phyloP scores from a whole-genome alignment of 306 rosid species.

The Boehmeria nivea region DNA sequence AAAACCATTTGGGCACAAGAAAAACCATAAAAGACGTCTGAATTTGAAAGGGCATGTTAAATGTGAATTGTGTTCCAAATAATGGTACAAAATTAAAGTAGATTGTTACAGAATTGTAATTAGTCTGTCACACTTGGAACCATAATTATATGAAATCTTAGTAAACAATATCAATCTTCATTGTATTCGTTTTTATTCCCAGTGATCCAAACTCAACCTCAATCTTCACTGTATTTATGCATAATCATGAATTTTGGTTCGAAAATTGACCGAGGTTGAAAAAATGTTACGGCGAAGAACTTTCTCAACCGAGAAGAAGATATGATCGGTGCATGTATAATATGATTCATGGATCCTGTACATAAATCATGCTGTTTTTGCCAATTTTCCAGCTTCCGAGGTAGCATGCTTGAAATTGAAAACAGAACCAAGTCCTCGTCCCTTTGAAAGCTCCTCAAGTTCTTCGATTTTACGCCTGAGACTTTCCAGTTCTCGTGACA shows the following conservation, averaged over 20 bases:
- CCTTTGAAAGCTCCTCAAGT: constrained; percentile 65
- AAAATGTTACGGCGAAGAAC: constrained; percentile 13
- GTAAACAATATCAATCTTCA: not conserved
- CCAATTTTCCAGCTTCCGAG: constrained; percentile 37
- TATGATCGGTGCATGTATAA: constrained; percentile 13
- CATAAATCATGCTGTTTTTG: constrained; percentile 52
- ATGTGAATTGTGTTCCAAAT: too few relatives aligned
- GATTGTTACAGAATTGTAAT: too few relatives aligned
- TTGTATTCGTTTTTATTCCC: constrained; percentile 6
- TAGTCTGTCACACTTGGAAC: too few relatives aligned
- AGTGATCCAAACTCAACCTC: constrained; percentile 3
- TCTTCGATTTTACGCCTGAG: constrained; percentile 58
- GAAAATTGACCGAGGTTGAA: constrained; percentile 18
- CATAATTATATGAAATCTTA: too few relatives aligned
- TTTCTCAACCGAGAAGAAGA: not conserved
- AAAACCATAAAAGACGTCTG: too few relatives aligned
- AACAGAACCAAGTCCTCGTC: constrained; percentile 63
- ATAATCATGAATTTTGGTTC: not conserved
- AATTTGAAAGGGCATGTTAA: too few relatives aligned
- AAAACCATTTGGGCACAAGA: too few relatives aligned
- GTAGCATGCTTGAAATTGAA: constrained; percentile 42
- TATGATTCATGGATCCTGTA: constrained; percentile 9
- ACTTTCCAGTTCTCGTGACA: constrained; percentile 55
- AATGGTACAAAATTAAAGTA: too few relatives aligned
- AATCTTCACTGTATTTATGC: constrained; percentile 9